These are phyloP conservation scores for Rhizopogon rudus DNA, from an alignment of 768 basidiomycete species.

Conservation along the genomic window DNA sequence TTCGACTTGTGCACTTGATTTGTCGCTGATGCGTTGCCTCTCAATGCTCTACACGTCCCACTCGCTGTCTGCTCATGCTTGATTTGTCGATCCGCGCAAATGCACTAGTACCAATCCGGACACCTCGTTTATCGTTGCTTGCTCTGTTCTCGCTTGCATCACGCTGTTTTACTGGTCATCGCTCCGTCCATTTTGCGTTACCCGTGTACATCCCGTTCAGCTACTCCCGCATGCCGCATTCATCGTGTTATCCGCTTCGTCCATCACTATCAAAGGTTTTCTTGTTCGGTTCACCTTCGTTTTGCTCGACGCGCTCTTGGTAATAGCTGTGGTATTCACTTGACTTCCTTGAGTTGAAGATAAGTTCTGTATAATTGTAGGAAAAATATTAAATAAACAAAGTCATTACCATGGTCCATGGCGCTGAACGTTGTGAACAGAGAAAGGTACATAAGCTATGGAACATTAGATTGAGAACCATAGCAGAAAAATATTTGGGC, in stretches of 20 bases:
- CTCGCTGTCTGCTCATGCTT: not conserved
- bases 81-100: not conserved
- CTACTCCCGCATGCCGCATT: not conserved
- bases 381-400: not conserved
- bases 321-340: not conserved
- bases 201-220: not conserved
- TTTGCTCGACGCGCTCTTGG: not conserved
- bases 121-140: not conserved
- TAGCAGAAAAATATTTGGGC: too few species aligned
- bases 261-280: not conserved
- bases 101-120: not conserved
- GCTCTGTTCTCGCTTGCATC: slow-evolving; percentile 1
- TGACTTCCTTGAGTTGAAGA: not conserved
- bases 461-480: not conserved
- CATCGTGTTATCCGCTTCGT: not conserved
- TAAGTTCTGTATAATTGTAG: slow-evolving; percentile 1
- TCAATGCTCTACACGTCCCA: not conserved
- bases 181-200: not conserved
- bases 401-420: not conserved
- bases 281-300: not conserved
- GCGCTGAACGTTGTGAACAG: too few species aligned
- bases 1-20: not conserved
- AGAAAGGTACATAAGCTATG: too few species aligned
- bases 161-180: slow-evolving; percentile 1
- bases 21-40: slow-evolving; percentile 1